phyloP scores from a whole-genome alignment of 352 stramenopile species.

The Phytophthora citrophthora region DNA sequence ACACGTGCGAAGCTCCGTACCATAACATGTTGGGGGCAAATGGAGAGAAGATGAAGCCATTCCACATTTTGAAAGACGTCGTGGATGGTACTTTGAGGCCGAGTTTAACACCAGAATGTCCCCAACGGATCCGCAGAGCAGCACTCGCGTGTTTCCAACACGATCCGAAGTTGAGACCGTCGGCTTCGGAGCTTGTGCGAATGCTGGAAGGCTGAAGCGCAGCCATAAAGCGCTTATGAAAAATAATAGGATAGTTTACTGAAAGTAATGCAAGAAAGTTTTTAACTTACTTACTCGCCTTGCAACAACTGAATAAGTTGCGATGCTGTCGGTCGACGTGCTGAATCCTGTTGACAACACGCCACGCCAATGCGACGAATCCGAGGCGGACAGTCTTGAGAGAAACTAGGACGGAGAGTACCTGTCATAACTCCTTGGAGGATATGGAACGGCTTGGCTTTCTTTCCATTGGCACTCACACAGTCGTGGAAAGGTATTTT shows the following conservation, averaged over 20 bases:
- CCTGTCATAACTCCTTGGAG: constrained; percentile 50
- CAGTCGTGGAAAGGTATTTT: constrained; percentile 36
- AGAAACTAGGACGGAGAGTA: constrained; percentile 53
- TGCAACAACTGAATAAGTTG: constrained; percentile 27
- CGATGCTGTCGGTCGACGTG: constrained; percentile 26
- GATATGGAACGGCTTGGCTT: constrained; percentile 54
- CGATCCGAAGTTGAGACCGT: constrained; percentile 45
- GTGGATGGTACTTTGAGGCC: constrained; percentile 54
- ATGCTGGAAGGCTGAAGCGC: constrained; percentile 42
- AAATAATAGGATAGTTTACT: constrained; percentile 22
- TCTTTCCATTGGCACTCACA: constrained; percentile 7
- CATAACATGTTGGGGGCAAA: constrained; percentile 20
- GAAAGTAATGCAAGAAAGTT: constrained; percentile 7
- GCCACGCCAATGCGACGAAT: constrained; percentile 41
- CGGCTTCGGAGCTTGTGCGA: constrained; percentile 43
- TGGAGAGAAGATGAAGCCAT: constrained; percentile 46
- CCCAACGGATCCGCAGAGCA: constrained; percentile 41
- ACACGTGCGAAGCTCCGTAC: constrained; percentile 49
- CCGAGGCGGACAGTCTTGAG: constrained; percentile 39
- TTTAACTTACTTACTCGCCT: constrained; percentile 17
- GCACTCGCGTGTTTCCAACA: constrained; percentile 52
- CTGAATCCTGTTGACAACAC: constrained; percentile 51
- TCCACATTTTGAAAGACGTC: constrained; percentile 55
- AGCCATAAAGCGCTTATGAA: constrained; percentile 20
- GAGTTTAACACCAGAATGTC: constrained; percentile 46